Percentiles rank a stretch among this genome's conserved stretches.
These are phyloP conservation scores for Trypanosoma avium DNA, from an alignment of 208 protist species.

Conservation along the genomic window DNA sequence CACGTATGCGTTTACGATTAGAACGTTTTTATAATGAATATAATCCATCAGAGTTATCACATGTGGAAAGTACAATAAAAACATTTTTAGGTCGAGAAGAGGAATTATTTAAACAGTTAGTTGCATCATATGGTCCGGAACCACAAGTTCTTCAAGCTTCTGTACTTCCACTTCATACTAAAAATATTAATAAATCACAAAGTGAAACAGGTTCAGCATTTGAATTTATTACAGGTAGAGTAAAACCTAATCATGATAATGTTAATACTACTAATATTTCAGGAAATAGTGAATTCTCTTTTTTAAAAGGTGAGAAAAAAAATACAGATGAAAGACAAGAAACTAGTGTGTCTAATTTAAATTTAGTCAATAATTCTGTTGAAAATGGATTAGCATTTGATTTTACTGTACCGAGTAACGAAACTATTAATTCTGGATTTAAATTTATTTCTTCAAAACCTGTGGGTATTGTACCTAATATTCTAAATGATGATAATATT, in stretches of 20 bases:
- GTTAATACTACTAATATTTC: neutral
- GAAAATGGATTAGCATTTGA: too few species aligned
- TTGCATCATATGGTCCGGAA: conserved; percentile 43
- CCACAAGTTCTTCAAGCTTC: conserved; percentile 12
- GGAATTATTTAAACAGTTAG: conserved; percentile 45
- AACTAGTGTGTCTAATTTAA: too few species aligned
- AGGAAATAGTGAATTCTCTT: conserved; percentile 23
- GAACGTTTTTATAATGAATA: conserved; percentile 48
- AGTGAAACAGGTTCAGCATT: conserved; percentile 17
- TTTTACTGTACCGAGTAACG: too few species aligned
- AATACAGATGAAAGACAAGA: too few species aligned
- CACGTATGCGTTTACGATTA: conserved; percentile 27
- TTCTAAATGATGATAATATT: neutral
- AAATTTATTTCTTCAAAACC: neutral
- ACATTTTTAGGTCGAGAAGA: conserved; percentile 35
- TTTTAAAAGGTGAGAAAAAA: too few species aligned
- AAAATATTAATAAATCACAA: neutral
- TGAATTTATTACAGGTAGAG: conserved; percentile 17
- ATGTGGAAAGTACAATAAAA: conserved; percentile 38
- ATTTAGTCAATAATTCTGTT: too few species aligned
- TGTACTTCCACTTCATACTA: conserved; percentile 1
- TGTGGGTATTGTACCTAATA: neutral
- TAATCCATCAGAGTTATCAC: conserved; percentile 36
- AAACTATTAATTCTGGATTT: neutral
- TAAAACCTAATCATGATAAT: neutral